Percentiles rank a stretch among this genome's conserved stretches.
phyloP scores from a whole-genome alignment of 306 rosid genomes.

The Vicia villosa region DNA sequence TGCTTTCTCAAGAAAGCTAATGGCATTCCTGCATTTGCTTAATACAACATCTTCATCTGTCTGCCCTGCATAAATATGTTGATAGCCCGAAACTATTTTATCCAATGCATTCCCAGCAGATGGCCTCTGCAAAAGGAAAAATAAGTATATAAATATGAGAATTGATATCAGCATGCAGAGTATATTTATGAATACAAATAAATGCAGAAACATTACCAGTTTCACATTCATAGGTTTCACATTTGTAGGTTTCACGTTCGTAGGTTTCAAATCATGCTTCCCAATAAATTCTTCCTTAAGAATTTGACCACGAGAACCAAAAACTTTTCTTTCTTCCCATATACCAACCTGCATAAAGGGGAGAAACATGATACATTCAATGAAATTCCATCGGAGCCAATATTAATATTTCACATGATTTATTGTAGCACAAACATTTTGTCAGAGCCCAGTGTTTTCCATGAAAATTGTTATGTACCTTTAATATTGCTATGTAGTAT shows the following conservation, averaged over 20 bases:
- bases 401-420: slow-evolving; percentile 28
- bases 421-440: slow-evolving; percentile 20
- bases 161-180: slow-evolving; percentile 25
- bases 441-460: neutral
- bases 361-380: slow-evolving; percentile 18
- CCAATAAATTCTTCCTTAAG: slow-evolving; percentile 88
- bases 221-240: slow-evolving; percentile 57
- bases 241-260: slow-evolving; percentile 55
- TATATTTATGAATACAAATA: slow-evolving; percentile 10
- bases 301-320: slow-evolving; percentile 94
- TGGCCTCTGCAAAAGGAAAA: slow-evolving; percentile 55
- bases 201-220: slow-evolving; percentile 53
- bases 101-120: slow-evolving; percentile 75
- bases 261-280: slow-evolving; percentile 69
- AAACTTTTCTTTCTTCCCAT: slow-evolving; percentile 99
- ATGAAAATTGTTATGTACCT: neutral
- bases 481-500: neutral
- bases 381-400: slow-evolving; percentile 16
- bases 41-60: slow-evolving; percentile 75
- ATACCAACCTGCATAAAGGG: slow-evolving; percentile 63
- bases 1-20: slow-evolving; percentile 77
- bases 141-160: slow-evolving; percentile 10
- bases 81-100: slow-evolving; percentile 78
- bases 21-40: slow-evolving; percentile 82
- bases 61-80: slow-evolving; percentile 65